Base-by-base conservation (phyloP, 2,329 filamentous ascomycete genomes). In the Sphaceloma murrayae region DNA sequence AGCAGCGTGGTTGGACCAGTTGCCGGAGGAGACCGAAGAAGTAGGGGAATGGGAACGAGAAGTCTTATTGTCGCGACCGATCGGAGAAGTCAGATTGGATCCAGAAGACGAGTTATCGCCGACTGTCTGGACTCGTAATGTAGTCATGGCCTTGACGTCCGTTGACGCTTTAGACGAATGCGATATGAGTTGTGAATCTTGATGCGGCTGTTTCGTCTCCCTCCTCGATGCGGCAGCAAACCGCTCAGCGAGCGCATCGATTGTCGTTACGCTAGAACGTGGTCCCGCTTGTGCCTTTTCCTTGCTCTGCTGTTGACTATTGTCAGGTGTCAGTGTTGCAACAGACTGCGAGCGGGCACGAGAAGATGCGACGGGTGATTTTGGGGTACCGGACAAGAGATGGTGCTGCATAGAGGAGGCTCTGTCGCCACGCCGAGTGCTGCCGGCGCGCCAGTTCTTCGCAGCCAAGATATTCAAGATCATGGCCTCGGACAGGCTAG, bases 401-500 rank as follows among this genome's bases (percentile, higher is more conserved):
- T 40, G 36, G 21, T 40, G 36, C 5, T 40, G 36, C 11, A 40
- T 13, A 13, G 36, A 40, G 8, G 36, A 40, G 13, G 24, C 36
- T 40, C 36, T 14, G 17, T 40, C 36, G 2, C 36, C 36, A 9
- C 36, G n/a, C n/a, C n/a, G 22, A 40, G 10, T 30, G 17, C 10
- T 17, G 4, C 22, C 27, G 8, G 14, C 24, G 8, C 24, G 36
- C 36, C 36, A 40, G 13, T 40, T 40, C 36, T 40, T 40, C 8
- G 31, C 31, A 3, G 32, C 30, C 7, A 34, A 14, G 10, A 22
- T 18, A 14, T 34, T 34, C 3, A 22, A 19, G 8, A 29, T 11
- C 42, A 34, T 36, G 3, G 42, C 42, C 16, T 45, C 42, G n/a
- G 42, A 24, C 19, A 45, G 13, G 5, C 16, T 34, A 17, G 32